Percentiles rank a stretch among this genome's conserved stretches.
These are phyloP conservation scores for Pseudogymnoascus sp. DNA, from an alignment of 2,329 filamentous ascomycete genomes.

Conservation along the genomic window DNA sequence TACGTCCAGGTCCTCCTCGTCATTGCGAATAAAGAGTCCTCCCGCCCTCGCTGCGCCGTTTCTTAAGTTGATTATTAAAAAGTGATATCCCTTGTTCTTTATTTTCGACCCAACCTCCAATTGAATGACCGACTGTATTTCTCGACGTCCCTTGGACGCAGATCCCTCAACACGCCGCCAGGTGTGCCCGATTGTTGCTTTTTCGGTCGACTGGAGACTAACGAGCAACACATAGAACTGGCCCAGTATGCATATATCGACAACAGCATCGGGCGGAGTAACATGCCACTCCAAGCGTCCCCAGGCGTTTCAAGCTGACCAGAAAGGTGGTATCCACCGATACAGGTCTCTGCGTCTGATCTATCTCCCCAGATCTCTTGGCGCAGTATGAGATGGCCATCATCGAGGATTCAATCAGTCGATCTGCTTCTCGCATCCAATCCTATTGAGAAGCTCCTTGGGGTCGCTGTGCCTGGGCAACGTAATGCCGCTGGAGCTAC, in stretches of 20 bases:
- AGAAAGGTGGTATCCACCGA: background rate
- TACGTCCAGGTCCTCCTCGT: background rate
- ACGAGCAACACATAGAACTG: background rate
- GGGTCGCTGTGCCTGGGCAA: slow-evolving; percentile 25
- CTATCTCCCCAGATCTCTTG: slow-evolving; percentile 3
- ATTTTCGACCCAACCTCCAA: background rate
- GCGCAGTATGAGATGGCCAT: background rate
- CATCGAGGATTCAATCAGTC: slow-evolving; percentile 12
- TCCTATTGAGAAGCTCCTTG: slow-evolving; percentile 29
- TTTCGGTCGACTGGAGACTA: background rate
- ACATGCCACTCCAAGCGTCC: background rate
- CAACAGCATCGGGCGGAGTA: background rate
- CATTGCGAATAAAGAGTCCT: background rate
- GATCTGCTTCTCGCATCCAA: slow-evolving; percentile 30
- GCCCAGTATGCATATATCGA: background rate
- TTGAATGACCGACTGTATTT: background rate
- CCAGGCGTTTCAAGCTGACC: background rate
- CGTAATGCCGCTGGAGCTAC: slow-evolving; percentile 26
- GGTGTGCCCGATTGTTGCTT: background rate
- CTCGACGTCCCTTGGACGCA: background rate
- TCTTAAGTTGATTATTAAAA: background rate
- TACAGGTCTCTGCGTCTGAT: background rate
- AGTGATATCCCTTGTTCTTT: background rate
- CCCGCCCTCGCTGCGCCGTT: background rate
- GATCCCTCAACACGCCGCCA: background rate